Evolutionary conservation across 2,329 filamentous ascomycete genomes (phyloP), one percentile per base, ranked within the genome.

Genomic region (Metarhizium humberi): DNA sequence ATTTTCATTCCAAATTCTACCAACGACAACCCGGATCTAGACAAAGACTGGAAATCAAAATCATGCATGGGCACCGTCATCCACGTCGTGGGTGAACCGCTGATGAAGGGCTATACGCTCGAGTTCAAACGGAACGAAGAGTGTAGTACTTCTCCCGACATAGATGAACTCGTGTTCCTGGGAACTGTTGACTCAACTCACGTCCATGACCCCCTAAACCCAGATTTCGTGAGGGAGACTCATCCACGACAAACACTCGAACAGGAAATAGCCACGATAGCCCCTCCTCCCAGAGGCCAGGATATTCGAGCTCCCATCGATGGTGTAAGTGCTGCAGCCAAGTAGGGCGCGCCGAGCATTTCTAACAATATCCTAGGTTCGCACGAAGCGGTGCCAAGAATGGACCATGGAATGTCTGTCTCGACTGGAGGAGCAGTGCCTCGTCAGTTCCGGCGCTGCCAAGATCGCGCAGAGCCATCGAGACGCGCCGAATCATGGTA

Each of bases 1-100:
- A 47, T 57, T n/a, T 54, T 57, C 52, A 57, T 57, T 32, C 55
- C 55, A 20, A 57, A 57, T 32, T 20, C 20, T n/a, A 29, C 7
- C 8, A 6, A 11, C 52, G 32, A 42, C 20, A 18, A 29, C 36
- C 14, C 16, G 32, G 29, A 42, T 34, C n/a, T 51, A 2, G 25
- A 10, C 25, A 25, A 46, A 46, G 18, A 25, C 1, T 13, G 5
- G 11, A 34, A n/a, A 10, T 18, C 50, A 14, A 14, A n/a, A 7
- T 2, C 7, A 8, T 47, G 40, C 54, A 4, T 18, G n/a, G 54
- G 50, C 11, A 56, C 54, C 14, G 45, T 56, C 42, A 56, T 56
- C 18, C 50, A 56, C 14, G 54, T 53, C 30, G 50, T 52, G 14
- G 54, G 54, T 6, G 54, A 56, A 29, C 54, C 54, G 4, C 11